Base-by-base conservation (phyloP, 73 alveolate genomes). In the Effrenium voratum region DNA sequence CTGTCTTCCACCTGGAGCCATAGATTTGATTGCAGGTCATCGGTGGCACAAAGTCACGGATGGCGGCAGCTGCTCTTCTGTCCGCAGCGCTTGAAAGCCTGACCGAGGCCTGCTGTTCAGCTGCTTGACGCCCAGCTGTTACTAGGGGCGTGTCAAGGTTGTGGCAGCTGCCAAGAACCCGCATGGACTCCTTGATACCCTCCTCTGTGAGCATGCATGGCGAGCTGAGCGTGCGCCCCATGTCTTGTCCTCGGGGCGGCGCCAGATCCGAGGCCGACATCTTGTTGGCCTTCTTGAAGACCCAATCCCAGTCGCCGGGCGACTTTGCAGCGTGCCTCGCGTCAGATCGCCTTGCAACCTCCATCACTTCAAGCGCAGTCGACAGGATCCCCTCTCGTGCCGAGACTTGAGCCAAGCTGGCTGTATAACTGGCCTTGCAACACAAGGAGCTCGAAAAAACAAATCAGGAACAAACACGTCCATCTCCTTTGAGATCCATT, bases 261-360 rank as follows among this genome's bases (percentile, higher is more conserved):
- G 90, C 90, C 90, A 79, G 30, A 5, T 79, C 68, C 70, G 90
- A 38, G 28, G 90, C 90, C 36, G 90, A 79, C 12, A 38, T 49
- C 8, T 30, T 15, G 90, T 26, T 28, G 32, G 43, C 90, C 45
- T 79, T 79, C 90, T 79, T 79, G 90, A 79, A 79, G 66, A 79
- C 90, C 90, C 90, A 79, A 28, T 41, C 90, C 90, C 90, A 79
- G 45, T 79, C 90, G 68, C 90, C 90, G 5, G 41, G 79, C n/a
- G n/a, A n/a, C n/a, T n/a, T n/a, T n/a, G n/a, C n/a, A n/a, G n/a
- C n/a, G n/a, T n/a, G n/a, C n/a, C n/a, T n/a, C n/a, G n/a, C n/a
- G n/a, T n/a, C n/a, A n/a, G n/a, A n/a, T n/a, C n/a, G n/a, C n/a
- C n/a, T n/a, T n/a, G n/a, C n/a, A n/a, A n/a, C n/a, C n/a, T n/a